These are phyloP conservation scores for Aspergillus sp. DNA, from an alignment of 2,329 filamentous ascomycete genomes.

Conservation along the genomic window DNA sequence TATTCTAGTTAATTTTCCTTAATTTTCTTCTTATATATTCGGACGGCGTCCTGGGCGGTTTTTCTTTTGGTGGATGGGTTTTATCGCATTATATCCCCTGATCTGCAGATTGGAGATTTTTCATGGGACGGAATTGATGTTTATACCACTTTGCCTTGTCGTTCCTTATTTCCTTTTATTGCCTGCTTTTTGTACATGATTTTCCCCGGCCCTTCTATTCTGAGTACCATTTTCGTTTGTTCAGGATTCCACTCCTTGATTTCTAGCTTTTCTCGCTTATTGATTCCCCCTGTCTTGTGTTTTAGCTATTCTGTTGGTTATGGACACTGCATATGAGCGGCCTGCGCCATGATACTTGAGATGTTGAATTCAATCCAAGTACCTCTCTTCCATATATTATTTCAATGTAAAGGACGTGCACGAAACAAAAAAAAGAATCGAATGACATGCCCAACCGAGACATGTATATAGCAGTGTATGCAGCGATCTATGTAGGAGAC, in stretches of 20 bases:
- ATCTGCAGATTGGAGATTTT: background rate
- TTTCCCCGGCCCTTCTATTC: slow-evolving; percentile 6
- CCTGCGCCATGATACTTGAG: background rate
- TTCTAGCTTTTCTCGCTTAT: background rate
- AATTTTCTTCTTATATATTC: slow-evolving; percentile 1
- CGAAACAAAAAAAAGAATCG: too few relatives aligned
- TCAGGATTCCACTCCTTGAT: slow-evolving; percentile 1
- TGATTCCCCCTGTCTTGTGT: background rate
- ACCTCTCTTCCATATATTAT: background rate
- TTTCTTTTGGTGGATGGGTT: slow-evolving; percentile 7
- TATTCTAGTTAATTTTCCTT: slow-evolving; percentile 5
- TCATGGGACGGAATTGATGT: slow-evolving; percentile 11
- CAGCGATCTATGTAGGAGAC: background rate
- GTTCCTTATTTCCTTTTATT: slow-evolving; percentile 2
- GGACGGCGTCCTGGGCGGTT: slow-evolving; percentile 15
- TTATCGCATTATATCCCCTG: slow-evolving; percentile 1
- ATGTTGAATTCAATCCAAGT: background rate
- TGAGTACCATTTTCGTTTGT: slow-evolving; percentile 4
- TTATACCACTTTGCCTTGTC: slow-evolving; percentile 10
- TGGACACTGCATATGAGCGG: background rate
- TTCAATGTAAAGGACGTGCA: too few relatives aligned
- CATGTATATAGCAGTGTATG: background rate
- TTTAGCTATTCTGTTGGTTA: background rate
- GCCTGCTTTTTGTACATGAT: slow-evolving; percentile 12
- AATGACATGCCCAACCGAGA: background rate